Conservation (phyloP, 2,329 filamentous ascomycete genomes). For the Paraconiothyrium sp. region DNA sequence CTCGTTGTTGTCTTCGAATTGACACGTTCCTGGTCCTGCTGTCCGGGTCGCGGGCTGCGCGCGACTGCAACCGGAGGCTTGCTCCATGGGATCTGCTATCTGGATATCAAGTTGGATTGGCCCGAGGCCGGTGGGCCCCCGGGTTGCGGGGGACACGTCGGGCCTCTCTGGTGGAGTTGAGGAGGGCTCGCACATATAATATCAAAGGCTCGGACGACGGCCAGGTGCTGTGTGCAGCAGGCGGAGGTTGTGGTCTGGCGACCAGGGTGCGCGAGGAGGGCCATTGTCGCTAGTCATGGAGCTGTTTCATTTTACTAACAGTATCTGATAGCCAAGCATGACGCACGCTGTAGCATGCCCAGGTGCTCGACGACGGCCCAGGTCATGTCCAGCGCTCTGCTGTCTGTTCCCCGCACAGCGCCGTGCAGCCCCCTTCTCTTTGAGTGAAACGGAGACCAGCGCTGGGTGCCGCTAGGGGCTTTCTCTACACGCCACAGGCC, state of each 20-base stretch:
- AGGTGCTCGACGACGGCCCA: constrained; percentile 9
- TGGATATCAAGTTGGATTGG: constrained; percentile 7
- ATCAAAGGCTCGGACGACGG: too few relatives aligned
- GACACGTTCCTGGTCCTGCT: constrained; percentile 9
- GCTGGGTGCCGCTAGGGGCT: background rate
- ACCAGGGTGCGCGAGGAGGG: background rate
- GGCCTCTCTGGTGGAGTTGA: background rate
- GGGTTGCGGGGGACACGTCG: constrained; percentile 12
- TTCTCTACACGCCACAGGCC: background rate
- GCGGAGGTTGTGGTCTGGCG: background rate
- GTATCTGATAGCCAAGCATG: constrained; percentile 19
- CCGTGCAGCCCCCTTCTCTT: constrained; percentile 4
- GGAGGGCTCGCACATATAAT: background rate
- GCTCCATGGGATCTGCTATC: constrained; percentile 9
- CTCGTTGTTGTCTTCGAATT: constrained; percentile 22
- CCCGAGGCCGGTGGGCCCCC: constrained; percentile 5
- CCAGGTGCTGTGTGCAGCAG: background rate
- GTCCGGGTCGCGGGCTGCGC: background rate
- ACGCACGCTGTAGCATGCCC: constrained; percentile 3
- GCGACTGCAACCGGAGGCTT: constrained; percentile 4
- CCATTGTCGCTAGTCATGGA: constrained; percentile 15
- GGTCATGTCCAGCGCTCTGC: too few relatives aligned
- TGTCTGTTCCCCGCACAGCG: constrained; percentile 12
- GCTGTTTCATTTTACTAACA: constrained; percentile 22
- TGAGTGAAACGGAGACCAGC: background rate